A percentile compares a stretch with the other conserved stretches of the same genome.
Conservation (phyloP, 352 stramenopile species). For the Pythium sukuiense region DNA sequence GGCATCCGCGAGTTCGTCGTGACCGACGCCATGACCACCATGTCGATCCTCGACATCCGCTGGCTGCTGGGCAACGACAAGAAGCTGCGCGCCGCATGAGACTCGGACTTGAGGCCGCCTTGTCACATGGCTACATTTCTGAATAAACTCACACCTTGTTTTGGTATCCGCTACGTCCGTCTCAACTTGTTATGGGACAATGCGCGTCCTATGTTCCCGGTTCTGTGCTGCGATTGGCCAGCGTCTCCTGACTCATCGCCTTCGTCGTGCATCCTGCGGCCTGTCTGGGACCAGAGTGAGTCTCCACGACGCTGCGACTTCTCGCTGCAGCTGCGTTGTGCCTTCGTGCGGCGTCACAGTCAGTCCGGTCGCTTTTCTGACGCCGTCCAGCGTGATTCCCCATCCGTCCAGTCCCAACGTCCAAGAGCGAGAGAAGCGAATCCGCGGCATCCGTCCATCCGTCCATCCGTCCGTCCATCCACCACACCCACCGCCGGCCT, state of each 20-base stretch:
- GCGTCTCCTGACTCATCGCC: neutral
- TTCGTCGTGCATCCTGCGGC: neutral
- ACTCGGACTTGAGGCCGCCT: neutral
- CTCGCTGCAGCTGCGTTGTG: no score
- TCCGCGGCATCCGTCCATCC: no score
- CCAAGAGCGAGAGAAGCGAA: no score
- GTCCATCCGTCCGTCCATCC: neutral
- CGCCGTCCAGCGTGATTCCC: no score
- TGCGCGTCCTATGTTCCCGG: neutral
- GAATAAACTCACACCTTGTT: neutral
- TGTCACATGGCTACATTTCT: neutral
- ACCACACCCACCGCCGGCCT: neutral
- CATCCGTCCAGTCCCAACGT: no score
- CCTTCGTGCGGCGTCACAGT: no score
- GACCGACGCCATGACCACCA: slow-evolving; percentile 44
- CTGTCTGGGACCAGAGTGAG: no score
- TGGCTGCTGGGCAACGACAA: slow-evolving; percentile 49
- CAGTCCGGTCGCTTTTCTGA: no score
- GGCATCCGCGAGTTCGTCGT: slow-evolving; percentile 40
- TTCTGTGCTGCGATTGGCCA: neutral
- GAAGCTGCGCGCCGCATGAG: slow-evolving; percentile 29
- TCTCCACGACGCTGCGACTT: no score
- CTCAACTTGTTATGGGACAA: neutral
- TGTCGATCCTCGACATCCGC: slow-evolving; percentile 59
- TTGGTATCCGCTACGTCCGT: neutral